Evolutionary conservation across 179 eudicot genomes (phyloP).

Genomic region (Silene vulgaris): DNA sequence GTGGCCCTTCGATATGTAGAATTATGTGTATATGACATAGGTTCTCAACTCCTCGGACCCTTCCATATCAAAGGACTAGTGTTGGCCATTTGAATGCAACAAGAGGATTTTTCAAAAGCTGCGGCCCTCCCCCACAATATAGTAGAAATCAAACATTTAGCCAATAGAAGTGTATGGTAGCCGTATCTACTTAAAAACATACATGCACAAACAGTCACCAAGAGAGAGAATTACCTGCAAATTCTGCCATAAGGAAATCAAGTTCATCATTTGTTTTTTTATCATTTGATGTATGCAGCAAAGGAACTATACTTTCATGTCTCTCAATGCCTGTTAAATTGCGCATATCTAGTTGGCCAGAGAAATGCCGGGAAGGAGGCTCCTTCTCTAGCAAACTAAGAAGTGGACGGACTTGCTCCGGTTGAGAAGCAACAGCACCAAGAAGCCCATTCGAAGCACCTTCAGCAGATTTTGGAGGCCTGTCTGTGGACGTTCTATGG

Average conservation of each 20-base stretch:
- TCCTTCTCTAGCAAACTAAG: constrained; percentile 49
- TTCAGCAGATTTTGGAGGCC: constrained; percentile 46
- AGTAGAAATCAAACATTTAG: constrained; percentile 2
- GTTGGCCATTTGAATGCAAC: not conserved
- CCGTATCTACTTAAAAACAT: not conserved
- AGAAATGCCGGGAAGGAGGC: constrained; percentile 44
- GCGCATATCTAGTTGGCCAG: constrained; percentile 42
- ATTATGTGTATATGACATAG: not conserved
- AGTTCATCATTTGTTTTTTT: constrained; percentile 71
- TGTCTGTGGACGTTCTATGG: constrained; percentile 53
- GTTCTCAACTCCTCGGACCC: not conserved
- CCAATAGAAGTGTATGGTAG: not conserved
- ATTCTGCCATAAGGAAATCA: constrained; percentile 84
- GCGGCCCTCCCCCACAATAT: not conserved
- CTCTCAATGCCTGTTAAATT: constrained; percentile 38
- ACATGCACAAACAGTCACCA: not conserved
- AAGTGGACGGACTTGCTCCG: constrained; percentile 76
- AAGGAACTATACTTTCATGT: constrained; percentile 42
- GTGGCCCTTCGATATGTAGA: not conserved
- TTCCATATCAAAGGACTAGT: not conserved
- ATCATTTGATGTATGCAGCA: constrained; percentile 57
- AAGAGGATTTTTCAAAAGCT: not conserved
- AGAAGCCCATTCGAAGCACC: constrained; percentile 50
- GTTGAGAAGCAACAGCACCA: constrained; percentile 45
- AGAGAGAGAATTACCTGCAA: constrained; percentile 58